Conservation (phyloP, 176 grass and related monocot genomes). For the bread wheat (Triticum aestivum) region DNA sequence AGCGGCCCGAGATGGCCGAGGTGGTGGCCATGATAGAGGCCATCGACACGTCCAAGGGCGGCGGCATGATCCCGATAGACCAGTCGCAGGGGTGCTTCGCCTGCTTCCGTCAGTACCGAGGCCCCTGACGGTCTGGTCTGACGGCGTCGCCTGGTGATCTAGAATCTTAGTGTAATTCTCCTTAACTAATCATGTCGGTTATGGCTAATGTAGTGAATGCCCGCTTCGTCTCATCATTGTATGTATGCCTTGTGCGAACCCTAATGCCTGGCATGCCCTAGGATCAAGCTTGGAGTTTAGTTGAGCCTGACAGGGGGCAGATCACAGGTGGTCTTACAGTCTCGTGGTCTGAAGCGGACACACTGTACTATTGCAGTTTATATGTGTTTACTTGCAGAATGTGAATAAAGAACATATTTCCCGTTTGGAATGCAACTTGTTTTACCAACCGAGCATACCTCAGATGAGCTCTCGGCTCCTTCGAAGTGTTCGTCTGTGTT, state of each 20-base stretch:
- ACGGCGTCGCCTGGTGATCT: neutral
- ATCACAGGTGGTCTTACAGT: neutral
- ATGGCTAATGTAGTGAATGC: constrained; percentile 33
- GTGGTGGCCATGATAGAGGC: constrained; percentile 92
- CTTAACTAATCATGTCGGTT: constrained; percentile 29
- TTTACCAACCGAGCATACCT: neutral
- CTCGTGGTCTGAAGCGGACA: constrained; percentile 16
- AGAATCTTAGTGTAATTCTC: constrained; percentile 37
- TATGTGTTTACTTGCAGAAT: neutral
- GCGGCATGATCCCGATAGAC: constrained; percentile 85
- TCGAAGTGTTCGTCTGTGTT: too few relatives aligned
- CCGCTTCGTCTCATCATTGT: neutral
- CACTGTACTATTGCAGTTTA: constrained; percentile 30
- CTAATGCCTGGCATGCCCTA: constrained; percentile 6
- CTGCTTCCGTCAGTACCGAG: constrained; percentile 65
- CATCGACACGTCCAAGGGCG: constrained; percentile 95
- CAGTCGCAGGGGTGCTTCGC: constrained; percentile 78
- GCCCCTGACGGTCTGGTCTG: constrained; percentile 47
- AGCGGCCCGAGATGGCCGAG: constrained; percentile 85
- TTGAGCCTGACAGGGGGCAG: neutral
- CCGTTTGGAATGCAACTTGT: neutral
- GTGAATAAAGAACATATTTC: constrained; percentile 1
- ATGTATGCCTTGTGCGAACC: constrained; percentile 9
- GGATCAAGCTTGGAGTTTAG: constrained; percentile 8
- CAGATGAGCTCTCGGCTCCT: too few relatives aligned